Evolutionary conservation across 1,284 basidiomycete species (phyloP).

Genomic region (Pseudozyma hubeiensis): DNA sequence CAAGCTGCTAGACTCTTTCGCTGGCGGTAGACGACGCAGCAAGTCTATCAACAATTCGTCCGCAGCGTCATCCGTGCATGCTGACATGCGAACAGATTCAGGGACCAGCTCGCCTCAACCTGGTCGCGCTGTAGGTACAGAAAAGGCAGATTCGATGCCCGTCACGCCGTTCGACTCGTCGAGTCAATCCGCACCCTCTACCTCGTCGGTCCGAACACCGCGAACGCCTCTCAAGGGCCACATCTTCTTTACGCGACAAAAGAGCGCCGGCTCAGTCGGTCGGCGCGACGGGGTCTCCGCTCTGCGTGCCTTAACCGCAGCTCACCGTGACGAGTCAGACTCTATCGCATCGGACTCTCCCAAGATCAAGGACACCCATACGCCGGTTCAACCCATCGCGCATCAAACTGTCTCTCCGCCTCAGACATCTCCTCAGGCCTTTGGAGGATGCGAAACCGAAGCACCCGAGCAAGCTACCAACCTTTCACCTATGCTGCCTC

Average conservation of each 20-base stretch:
- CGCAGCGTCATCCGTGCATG: conserved; percentile 26
- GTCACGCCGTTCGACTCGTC: conserved; percentile 35
- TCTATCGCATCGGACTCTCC: conserved; percentile 16
- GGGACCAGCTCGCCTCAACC: conserved; percentile 25
- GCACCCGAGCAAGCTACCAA: conserved; percentile 3
- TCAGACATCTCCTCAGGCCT: conserved; percentile 12
- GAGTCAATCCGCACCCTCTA: conserved; percentile 25
- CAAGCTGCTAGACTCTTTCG: conserved; percentile 53
- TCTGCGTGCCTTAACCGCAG: conserved; percentile 26
- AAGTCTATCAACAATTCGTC: conserved; percentile 34
- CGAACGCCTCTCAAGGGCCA: conserved; percentile 43
- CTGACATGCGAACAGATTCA: conserved; percentile 25
- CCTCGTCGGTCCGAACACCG: conserved; percentile 27
- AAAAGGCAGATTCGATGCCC: conserved; percentile 19
- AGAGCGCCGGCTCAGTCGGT: conserved; percentile 35
- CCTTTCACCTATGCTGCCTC: conserved; percentile 28
- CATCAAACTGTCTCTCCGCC: conserved; percentile 3
- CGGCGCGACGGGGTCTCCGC: conserved; percentile 30
- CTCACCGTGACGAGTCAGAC: conserved; percentile 19
- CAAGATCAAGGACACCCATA: background rate
- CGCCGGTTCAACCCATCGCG: background rate
- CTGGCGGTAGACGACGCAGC: conserved; percentile 37
- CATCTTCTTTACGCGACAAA: conserved; percentile 42
- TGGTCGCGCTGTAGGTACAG: conserved; percentile 3
- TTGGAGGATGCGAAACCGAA: conserved; percentile 12